Evolutionary conservation across 169 alveolate genomes (phyloP).

Genomic region (Eimeria tenella): DNA sequence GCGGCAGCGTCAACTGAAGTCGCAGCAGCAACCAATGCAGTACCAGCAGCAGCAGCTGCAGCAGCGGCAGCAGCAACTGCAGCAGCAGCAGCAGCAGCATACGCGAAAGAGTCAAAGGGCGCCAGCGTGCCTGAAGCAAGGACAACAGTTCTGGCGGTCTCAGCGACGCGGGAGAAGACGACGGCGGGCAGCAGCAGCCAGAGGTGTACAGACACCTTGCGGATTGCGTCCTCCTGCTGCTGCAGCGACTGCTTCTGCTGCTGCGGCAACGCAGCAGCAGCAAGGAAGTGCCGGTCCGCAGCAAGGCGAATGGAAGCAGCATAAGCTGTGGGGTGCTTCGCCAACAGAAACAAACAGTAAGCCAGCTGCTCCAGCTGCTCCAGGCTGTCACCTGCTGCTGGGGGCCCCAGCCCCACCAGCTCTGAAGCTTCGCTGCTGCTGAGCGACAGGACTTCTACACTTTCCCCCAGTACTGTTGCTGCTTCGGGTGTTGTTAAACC

Average conservation of each 20-base stretch:
- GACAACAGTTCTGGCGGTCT: neutral
- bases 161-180: neutral
- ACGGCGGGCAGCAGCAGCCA: slow-evolving; percentile 36
- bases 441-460: neutral
- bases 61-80: slow-evolving; percentile 7
- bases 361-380: slow-evolving; percentile 37
- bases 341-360: neutral
- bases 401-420: neutral
- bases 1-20: neutral
- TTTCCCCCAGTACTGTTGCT: neutral
- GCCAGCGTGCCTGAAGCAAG: slow-evolving; percentile 65
- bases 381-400: slow-evolving; percentile 54
- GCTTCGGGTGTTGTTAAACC: neutral
- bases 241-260: neutral
- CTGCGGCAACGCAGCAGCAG: slow-evolving; percentile 9
- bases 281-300: slow-evolving; percentile 9
- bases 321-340: slow-evolving; percentile 7
- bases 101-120: slow-evolving; percentile 50
- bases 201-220: neutral
- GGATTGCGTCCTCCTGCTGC: neutral
- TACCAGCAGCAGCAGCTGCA: slow-evolving; percentile 5
- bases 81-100: slow-evolving; percentile 18
- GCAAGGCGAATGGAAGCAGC: slow-evolving; percentile 2
- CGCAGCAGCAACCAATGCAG: neutral
- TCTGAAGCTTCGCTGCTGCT: slow-evolving; percentile 22